Evolutionary conservation across 495 filamentous ascomycete genomes (phyloP).

Genomic region (Terfezia boudieri): DNA sequence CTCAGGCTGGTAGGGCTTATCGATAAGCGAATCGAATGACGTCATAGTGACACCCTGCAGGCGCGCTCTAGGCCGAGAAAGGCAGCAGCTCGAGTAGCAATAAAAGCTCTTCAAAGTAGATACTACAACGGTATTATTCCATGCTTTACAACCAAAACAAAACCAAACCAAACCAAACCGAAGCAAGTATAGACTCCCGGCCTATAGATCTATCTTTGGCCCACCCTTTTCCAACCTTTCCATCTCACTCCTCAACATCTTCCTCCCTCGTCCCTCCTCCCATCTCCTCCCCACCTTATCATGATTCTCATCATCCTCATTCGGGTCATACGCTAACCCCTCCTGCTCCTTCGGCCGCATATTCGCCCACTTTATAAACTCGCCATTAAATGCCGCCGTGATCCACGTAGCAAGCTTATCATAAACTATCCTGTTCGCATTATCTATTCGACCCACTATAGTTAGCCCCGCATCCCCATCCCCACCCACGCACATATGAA

Average conservation of each 20-base stretch:
- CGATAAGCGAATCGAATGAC: too few species aligned
- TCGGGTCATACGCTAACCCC: background rate
- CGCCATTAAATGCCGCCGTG: constrained; percentile 90
- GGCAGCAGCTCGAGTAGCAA: too few species aligned
- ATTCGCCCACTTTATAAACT: constrained; percentile 58
- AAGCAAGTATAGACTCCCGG: too few species aligned
- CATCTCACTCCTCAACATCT: background rate
- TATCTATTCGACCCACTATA: constrained; percentile 25
- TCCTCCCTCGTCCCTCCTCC: background rate
- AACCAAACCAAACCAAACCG: too few species aligned
- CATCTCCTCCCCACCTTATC: background rate
- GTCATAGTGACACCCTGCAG: too few species aligned
- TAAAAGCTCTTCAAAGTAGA: too few species aligned
- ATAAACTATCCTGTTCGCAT: constrained; percentile 79
- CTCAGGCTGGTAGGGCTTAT: too few species aligned
- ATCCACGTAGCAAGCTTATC: constrained; percentile 85
- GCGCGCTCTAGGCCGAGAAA: too few species aligned
- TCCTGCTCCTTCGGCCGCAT: constrained; percentile 32
- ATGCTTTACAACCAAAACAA: too few species aligned
- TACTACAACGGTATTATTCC: too few species aligned
- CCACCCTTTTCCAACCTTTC: background rate
- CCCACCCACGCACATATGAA: background rate
- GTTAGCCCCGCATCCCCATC: background rate
- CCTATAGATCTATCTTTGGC: too few species aligned
- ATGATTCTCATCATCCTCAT: background rate